A percentile compares a stretch with the other conserved stretches of the same genome.
phyloP scores from a whole-genome alignment of 116 monocot species.

The Phalaenopsis hybrid region DNA sequence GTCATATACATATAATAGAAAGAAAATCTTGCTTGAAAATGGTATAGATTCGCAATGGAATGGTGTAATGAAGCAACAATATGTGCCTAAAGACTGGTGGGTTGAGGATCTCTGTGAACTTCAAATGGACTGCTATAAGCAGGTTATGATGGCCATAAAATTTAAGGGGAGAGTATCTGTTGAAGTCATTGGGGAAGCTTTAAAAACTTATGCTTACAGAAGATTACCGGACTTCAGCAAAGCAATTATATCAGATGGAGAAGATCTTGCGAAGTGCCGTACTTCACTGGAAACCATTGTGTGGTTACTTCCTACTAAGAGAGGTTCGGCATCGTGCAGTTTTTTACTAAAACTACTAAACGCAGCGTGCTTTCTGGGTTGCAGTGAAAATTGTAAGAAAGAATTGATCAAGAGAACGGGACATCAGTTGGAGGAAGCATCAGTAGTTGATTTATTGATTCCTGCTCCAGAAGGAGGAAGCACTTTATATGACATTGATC shows the following conservation, averaged over 20 bases:
- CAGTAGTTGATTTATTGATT: slow-evolving; percentile 33
- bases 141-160: slow-evolving; percentile 35
- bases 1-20: slow-evolving; percentile 52
- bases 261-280: slow-evolving; percentile 12
- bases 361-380: slow-evolving; percentile 27
- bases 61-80: slow-evolving; percentile 34
- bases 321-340: slow-evolving; percentile 30
- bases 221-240: slow-evolving; percentile 52
- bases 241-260: slow-evolving; percentile 14
- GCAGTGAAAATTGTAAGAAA: slow-evolving; percentile 20
- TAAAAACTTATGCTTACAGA: slow-evolving; percentile 38
- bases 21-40: slow-evolving; percentile 34
- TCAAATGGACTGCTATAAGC: slow-evolving; percentile 40
- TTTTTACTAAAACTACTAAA: slow-evolving; percentile 41
- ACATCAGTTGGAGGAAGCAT: slow-evolving; percentile 34
- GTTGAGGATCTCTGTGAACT: slow-evolving; percentile 56
- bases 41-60: slow-evolving; percentile 33
- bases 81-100: slow-evolving; percentile 57
- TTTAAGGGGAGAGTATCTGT: slow-evolving; percentile 19
- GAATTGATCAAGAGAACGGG: slow-evolving; percentile 36
- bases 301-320: slow-evolving; percentile 29
- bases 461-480: slow-evolving; percentile 12
- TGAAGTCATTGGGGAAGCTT: slow-evolving; percentile 36
- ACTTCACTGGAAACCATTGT: slow-evolving; percentile 30
- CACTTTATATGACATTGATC: slow-evolving; percentile 28